Conservation (phyloP, 2,329 filamentous ascomycete genomes). For the Leptographium galeiforme region DNA sequence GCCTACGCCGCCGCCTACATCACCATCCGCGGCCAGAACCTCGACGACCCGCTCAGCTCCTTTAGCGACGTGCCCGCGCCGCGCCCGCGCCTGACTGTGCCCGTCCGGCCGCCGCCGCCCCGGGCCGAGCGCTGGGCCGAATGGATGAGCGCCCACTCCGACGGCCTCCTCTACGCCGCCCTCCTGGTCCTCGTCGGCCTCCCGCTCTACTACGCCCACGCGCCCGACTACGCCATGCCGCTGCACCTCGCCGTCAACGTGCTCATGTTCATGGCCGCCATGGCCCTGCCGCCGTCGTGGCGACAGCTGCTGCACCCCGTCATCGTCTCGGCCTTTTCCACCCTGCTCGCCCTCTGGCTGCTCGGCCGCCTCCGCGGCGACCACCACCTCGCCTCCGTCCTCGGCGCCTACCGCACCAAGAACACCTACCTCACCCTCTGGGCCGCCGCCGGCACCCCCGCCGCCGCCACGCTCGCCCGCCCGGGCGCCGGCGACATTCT, state of each 20-base stretch:
- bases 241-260: constrained; percentile 32
- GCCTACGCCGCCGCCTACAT: constrained; percentile 12
- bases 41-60: constrained; percentile 12
- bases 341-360: constrained; percentile 38
- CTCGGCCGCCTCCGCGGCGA: constrained; percentile 32
- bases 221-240: constrained; percentile 36
- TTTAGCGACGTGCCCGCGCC: constrained; percentile 10
- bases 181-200: constrained; percentile 38
- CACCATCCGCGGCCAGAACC: constrained; percentile 12
- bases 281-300: constrained; percentile 33
- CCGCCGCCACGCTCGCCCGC: constrained; percentile 10
- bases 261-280: constrained; percentile 36
- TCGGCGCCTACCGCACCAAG: constrained; percentile 36
- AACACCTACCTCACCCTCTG: constrained; percentile 40
- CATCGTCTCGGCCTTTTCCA: constrained; percentile 38
- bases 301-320: constrained; percentile 43
- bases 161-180: constrained; percentile 28
- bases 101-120: constrained; percentile 23
- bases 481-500: constrained; percentile 47
- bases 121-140: constrained; percentile 37
- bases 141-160: constrained; percentile 28
- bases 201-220: constrained; percentile 34
- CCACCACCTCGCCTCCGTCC: constrained; percentile 21
- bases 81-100: constrained; percentile 9
- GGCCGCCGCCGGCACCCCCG: constrained; percentile 13